phyloP scores from a whole-genome alignment of 2,329 filamentous ascomycete species.

The Trichoderma brevicompactum region DNA sequence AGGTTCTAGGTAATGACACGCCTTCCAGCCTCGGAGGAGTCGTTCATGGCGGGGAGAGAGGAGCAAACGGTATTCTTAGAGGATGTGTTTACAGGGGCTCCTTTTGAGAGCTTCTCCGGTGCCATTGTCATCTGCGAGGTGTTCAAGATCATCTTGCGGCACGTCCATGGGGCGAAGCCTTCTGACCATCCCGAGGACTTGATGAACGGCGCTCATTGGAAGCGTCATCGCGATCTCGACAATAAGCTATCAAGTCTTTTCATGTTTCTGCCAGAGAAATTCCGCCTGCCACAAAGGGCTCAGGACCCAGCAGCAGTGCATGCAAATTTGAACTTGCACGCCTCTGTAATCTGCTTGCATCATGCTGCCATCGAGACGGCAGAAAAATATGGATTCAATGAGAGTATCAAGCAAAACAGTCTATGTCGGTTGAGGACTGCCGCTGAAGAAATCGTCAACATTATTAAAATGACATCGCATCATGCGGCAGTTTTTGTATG shows the following conservation, averaged over 20 bases:
- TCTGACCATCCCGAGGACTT: slow-evolving; percentile 75
- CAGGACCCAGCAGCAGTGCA: slow-evolving; percentile 76
- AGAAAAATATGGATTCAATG: slow-evolving; percentile 69
- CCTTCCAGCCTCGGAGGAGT: slow-evolving; percentile 78
- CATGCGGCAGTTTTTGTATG: slow-evolving; percentile 66
- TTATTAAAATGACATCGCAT: slow-evolving; percentile 79
- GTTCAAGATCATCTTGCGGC: slow-evolving; percentile 80
- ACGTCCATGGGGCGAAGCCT: slow-evolving; percentile 73
- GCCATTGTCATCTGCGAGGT: slow-evolving; percentile 75
- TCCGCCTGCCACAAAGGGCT: slow-evolving; percentile 72
- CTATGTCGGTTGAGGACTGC: slow-evolving; percentile 76
- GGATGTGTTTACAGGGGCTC: slow-evolving; percentile 64
- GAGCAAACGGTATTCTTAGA: slow-evolving; percentile 67
- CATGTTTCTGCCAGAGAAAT: slow-evolving; percentile 74
- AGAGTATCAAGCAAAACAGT: slow-evolving; percentile 69
- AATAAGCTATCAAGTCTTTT: slow-evolving; percentile 78
- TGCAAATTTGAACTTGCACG: slow-evolving; percentile 86
- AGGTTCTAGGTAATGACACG: slow-evolving; percentile 67
- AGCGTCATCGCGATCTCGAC: slow-evolving; percentile 79
- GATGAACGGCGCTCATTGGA: slow-evolving; percentile 80
- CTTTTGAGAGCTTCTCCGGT: slow-evolving; percentile 72
- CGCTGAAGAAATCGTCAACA: slow-evolving; percentile 80
- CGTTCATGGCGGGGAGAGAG: slow-evolving; percentile 69
- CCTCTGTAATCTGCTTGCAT: slow-evolving; percentile 84
- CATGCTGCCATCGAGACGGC: slow-evolving; percentile 86